A percentile compares a stretch with the other conserved stretches of the same genome.
These are phyloP conservation scores for Hypoxylon cercidicola DNA, from an alignment of 495 filamentous ascomycete genomes.

Conservation along the genomic window DNA sequence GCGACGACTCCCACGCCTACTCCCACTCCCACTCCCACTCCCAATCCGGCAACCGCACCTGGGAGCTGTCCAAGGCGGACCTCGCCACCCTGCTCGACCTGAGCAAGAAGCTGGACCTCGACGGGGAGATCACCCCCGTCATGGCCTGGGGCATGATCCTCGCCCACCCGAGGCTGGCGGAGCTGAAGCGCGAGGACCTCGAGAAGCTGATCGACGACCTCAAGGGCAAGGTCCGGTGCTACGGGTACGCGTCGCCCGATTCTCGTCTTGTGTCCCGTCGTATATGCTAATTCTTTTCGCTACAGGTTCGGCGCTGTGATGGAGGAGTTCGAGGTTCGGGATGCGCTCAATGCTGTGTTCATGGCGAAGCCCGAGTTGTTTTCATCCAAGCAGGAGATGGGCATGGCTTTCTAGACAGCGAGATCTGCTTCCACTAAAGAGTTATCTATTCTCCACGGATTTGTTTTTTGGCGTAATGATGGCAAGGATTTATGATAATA, in stretches of 20 bases:
- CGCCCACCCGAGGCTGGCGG: conserved; percentile 71
- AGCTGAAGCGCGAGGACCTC: conserved; percentile 76
- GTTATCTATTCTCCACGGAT: conserved; percentile 2
- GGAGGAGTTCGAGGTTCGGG: conserved; percentile 91
- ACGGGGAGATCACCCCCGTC: conserved; percentile 95
- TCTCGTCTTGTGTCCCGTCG: conserved; percentile 15
- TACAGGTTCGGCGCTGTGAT: conserved; percentile 81
- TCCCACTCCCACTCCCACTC: no score
- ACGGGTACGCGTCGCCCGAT: conserved; percentile 72
- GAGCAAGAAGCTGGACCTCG: conserved; percentile 82
- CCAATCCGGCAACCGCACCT: conserved; percentile 64
- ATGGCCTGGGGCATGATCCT: conserved; percentile 91
- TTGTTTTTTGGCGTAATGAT: conserved; percentile 4
- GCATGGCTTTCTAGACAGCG: conserved; percentile 42
- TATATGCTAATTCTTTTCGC: conserved; percentile 29
- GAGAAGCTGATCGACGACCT: conserved; percentile 76
- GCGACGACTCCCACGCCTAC: conserved; percentile 52
- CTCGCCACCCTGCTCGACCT: conserved; percentile 83
- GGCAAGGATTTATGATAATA: conserved; percentile 9
- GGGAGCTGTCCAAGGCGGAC: conserved; percentile 77
- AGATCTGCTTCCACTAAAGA: neutral
- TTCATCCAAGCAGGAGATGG: conserved; percentile 67
- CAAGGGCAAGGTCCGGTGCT: conserved; percentile 84
- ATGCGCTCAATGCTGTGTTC: conserved; percentile 81
- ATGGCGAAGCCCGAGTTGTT: conserved; percentile 70